Evolutionary conservation across 768 basidiomycete species (phyloP).

Genomic region (Leccinum pellstonianum): DNA sequence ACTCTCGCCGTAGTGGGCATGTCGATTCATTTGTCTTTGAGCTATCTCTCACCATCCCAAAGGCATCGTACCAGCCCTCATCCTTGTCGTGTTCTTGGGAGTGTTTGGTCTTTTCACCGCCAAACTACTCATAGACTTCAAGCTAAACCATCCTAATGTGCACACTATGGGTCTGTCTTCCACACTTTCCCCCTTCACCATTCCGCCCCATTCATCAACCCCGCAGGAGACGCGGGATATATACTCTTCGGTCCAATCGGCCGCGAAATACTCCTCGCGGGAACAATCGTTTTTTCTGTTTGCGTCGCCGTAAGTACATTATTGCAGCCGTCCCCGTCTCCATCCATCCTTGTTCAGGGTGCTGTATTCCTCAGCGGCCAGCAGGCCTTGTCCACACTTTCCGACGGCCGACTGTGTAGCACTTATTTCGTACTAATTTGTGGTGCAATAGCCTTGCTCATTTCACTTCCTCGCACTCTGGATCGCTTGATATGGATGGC

Average conservation of each 20-base stretch:
- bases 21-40: not conserved
- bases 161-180: conserved; percentile 48
- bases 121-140: conserved; percentile 42
- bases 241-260: conserved; percentile 6
- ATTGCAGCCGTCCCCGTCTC: not conserved
- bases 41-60: not conserved
- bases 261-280: conserved; percentile 4
- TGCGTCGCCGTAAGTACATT: not conserved
- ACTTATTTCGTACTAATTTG: conserved; percentile 48
- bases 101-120: conserved; percentile 26
- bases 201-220: not conserved
- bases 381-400: conserved; percentile 48
- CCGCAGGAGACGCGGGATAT: conserved; percentile 5
- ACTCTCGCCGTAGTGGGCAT: conserved; percentile 3
- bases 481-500: conserved; percentile 44
- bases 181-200: not conserved
- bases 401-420: conserved; percentile 47
- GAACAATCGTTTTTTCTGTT: conserved; percentile 4
- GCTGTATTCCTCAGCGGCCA: conserved; percentile 45
- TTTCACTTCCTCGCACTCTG: conserved; percentile 9
- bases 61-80: conserved; percentile 10
- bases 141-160: conserved; percentile 46
- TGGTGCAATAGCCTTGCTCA: conserved; percentile 22
- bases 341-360: not conserved
- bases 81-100: conserved; percentile 3